Conservation (phyloP, 2,329 filamentous ascomycete genomes). For the Bipolaris gigantea region DNA sequence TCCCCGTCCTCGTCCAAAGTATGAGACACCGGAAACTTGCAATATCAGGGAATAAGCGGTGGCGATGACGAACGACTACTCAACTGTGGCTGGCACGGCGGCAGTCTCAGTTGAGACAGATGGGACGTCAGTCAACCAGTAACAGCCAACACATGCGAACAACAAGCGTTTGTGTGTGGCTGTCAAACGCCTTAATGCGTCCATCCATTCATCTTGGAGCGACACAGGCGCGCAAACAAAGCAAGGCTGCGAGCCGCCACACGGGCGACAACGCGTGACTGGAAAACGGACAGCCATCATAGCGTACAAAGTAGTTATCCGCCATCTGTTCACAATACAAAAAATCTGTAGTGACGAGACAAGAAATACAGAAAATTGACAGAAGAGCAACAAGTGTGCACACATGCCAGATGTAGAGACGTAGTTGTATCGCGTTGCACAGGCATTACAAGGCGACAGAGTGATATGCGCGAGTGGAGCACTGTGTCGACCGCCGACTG, state of each 20-base stretch:
- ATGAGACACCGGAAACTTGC: conserved; percentile 10
- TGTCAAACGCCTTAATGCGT: neutral
- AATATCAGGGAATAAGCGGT: conserved; percentile 1
- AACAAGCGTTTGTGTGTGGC: conserved; percentile 12
- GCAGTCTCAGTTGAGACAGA: neutral
- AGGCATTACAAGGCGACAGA: conserved; percentile 6
- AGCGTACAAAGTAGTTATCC: conserved; percentile 19
- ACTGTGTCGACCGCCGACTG: conserved; percentile 15
- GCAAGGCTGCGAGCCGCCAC: conserved; percentile 14
- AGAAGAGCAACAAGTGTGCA: conserved; percentile 3
- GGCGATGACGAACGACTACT: neutral
- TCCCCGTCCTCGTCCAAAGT: conserved; percentile 4
- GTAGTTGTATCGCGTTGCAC: conserved; percentile 26
- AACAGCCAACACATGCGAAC: conserved; percentile 2
- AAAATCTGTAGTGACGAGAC: conserved; percentile 14
- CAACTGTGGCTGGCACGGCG: neutral
- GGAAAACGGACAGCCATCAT: conserved; percentile 17
- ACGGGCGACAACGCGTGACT: conserved; percentile 9
- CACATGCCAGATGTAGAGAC: conserved; percentile 11
- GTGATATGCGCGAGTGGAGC: conserved; percentile 22
- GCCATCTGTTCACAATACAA: conserved; percentile 10
- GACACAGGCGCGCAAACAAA: conserved; percentile 23
- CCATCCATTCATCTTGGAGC: conserved; percentile 7
- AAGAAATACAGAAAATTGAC: conserved; percentile 17
- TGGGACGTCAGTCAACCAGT: conserved; percentile 1